Evolutionary conservation across 805 yeast genomes (phyloP).

Genomic region (Yarrowia sp.): DNA sequence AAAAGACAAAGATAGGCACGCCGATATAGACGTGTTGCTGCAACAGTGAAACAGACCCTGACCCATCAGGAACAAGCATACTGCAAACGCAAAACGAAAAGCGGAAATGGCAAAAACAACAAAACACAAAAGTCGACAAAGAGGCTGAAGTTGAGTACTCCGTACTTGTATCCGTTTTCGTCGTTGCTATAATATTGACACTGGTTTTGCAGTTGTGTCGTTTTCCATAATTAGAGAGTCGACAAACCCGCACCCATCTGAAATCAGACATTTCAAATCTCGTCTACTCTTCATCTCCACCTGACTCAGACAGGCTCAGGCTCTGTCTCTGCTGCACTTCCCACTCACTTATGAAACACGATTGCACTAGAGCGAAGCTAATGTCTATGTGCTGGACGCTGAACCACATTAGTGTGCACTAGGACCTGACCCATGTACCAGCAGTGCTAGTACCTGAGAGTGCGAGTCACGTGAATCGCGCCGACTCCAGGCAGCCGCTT

Average conservation of each 20-base stretch:
- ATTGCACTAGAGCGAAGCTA: neutral
- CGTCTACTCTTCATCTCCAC: neutral
- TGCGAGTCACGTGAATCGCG: neutral
- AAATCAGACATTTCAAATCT: no score
- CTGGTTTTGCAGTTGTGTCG: no score
- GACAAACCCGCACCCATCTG: no score
- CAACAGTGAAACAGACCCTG: conserved; percentile 25
- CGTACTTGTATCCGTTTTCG: no score
- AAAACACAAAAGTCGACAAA: neutral
- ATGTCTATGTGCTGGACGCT: no score
- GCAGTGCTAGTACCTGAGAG: neutral
- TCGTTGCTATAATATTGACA: no score
- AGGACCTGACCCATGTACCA: neutral
- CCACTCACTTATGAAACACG: conserved; percentile 11
- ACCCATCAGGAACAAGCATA: conserved; percentile 26
- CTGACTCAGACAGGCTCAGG: neutral
- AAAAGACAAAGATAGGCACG: neutral
- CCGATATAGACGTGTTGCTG: neutral
- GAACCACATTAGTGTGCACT: no score
- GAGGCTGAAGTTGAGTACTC: no score
- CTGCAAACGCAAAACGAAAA: neutral
- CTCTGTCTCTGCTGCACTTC: neutral
- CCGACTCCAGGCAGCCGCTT: no score
- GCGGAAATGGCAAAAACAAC: neutral
- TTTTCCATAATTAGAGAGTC: no score